Evolutionary conservation across 345 rosid genomes (phyloP), one percentile per base, ranked within the genome.

Genomic region (Sisymbrium irio): DNA sequence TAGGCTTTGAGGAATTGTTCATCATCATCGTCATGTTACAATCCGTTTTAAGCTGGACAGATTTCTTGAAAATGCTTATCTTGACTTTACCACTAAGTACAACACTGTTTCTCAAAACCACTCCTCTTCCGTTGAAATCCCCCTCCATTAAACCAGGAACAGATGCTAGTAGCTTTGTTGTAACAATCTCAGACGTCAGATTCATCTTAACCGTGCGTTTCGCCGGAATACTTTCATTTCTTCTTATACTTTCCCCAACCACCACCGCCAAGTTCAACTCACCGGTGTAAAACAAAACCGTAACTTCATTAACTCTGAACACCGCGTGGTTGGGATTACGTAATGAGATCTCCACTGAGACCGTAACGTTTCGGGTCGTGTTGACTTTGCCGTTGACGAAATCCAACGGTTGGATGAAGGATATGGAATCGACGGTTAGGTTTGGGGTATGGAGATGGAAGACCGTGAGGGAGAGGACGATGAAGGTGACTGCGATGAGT

Each of bases 161-260:
- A 27, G 53, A 70, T 12, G 45, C 61, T 46, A 36, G 18, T 63
- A 69, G 71, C 71, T 37, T 69, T 1, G 54, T 27, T 17, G 67
- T 70, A 10, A 27, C 76, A 30, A 77, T 19, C 55, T 77, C 76
- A 49, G 76, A 28, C 3, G 72, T 57, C 17, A 77, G 47, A 32
- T 58, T 77, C 76, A 70, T 77, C 76, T 49, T 41, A 15, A 57
- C 67, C 65, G 62, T 77, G 25, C 22, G 30, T 77, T 64, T 77
- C 0, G 67, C 67, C 9, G 75, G 66, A 57, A 65, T 46, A 20
- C 20, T 47, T 57, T 49, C 73, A 40, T 9, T 51, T 67, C 39
- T 20, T 30, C 39, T 9, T 9, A 0, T 19, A 46, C 66, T 62
- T 27, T 17, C 58, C 17, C 58, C 75, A 60, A 37, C 33, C 20